A percentile compares a stretch with the other conserved stretches of the same genome.
Conservation (phyloP, 2,329 filamentous ascomycete genomes). For the Colletotrichum simmondsii region DNA sequence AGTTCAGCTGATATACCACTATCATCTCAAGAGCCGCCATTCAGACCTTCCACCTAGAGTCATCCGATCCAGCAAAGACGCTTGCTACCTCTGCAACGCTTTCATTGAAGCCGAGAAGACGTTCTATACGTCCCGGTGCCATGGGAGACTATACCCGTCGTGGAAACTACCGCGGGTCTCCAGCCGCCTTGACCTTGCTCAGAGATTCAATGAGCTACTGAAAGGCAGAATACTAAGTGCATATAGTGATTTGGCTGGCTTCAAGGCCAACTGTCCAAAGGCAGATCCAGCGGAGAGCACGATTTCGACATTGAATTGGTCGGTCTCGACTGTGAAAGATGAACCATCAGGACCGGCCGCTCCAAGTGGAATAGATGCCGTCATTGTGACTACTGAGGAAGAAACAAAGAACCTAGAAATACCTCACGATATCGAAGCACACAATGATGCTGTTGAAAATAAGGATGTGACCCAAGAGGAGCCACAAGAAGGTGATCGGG, state of each 20-base stretch:
- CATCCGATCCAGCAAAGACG: background rate
- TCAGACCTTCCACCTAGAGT: background rate
- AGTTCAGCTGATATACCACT: background rate
- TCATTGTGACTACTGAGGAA: too few species aligned
- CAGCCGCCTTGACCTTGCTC: background rate
- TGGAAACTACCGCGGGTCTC: background rate
- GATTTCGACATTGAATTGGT: background rate
- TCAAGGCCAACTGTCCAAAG: background rate
- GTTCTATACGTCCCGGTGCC: background rate
- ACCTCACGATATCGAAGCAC: background rate
- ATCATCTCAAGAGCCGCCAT: background rate
- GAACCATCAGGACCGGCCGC: background rate
- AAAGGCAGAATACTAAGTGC: background rate
- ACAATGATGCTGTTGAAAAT: background rate
- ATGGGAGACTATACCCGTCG: background rate
- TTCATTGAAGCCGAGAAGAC: background rate
- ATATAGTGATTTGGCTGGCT: background rate
- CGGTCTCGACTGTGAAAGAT: background rate
- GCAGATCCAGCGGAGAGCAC: background rate
- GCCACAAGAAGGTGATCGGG: background rate
- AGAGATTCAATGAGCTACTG: background rate
- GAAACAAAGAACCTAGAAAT: background rate
- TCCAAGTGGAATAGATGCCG: too few species aligned
- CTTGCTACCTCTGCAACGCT: background rate
- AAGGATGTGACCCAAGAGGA: background rate